A percentile compares a stretch with the other conserved stretches of the same genome.
Evolutionary conservation across 352 stramenopile species (phyloP).

Genomic region (Pythium sp.): DNA sequence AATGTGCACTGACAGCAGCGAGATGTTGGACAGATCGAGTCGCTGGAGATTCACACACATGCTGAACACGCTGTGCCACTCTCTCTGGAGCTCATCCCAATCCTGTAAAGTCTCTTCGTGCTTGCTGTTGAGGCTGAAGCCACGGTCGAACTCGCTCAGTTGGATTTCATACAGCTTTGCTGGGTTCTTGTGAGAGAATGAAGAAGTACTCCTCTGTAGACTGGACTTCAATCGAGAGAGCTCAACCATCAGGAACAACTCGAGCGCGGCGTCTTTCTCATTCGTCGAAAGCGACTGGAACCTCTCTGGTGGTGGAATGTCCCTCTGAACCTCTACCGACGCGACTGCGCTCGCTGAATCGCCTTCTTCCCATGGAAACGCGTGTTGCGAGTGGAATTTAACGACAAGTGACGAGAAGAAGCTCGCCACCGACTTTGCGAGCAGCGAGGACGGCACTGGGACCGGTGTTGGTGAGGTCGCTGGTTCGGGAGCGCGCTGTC

Average conservation of each 20-base stretch:
- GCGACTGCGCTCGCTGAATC: background rate
- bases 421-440: conserved; percentile 7
- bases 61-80: conserved; percentile 7
- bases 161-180: conserved; percentile 5
- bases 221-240: background rate
- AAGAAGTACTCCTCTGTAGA: background rate
- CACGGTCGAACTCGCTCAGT: background rate
- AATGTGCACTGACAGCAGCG: conserved; percentile 7
- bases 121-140: background rate
- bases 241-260: background rate
- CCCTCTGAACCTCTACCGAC: background rate
- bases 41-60: conserved; percentile 12
- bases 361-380: conserved; percentile 9
- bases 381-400: background rate
- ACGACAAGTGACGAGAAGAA: conserved; percentile 13
- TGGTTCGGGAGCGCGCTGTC: background rate
- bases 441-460: background rate
- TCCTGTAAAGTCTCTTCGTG: background rate
- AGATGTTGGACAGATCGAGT: conserved; percentile 13
- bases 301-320: background rate
- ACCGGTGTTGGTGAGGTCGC: background rate
- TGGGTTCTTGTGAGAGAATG: background rate
- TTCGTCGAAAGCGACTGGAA: background rate
- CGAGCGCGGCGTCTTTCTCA: background rate
- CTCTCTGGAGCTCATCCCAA: background rate